Evolutionary conservation across 2,329 filamentous ascomycete genomes (phyloP).

Genomic region (Piedraia hortae): DNA sequence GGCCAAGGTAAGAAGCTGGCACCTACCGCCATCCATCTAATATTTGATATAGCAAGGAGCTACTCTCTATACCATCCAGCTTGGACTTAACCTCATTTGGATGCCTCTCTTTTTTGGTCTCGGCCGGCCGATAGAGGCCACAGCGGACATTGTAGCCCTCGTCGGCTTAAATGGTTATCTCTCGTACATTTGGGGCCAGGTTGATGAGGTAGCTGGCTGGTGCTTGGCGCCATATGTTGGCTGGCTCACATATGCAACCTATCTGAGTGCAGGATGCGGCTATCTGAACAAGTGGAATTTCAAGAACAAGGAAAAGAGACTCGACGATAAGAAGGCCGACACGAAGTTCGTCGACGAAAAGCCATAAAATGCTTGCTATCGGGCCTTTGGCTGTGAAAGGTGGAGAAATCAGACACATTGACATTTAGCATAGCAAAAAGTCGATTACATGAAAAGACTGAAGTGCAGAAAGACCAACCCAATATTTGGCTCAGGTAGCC

Average conservation of each 20-base stretch:
- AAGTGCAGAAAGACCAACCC: too few species aligned
- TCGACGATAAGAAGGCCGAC: slow-evolving; percentile 1
- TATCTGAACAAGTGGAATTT: slow-evolving; percentile 18
- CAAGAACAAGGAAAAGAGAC: slow-evolving; percentile 6
- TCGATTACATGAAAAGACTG: too few species aligned
- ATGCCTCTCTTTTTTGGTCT: slow-evolving; percentile 81
- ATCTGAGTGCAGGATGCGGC: slow-evolving; percentile 32
- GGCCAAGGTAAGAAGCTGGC: slow-evolving; percentile 23
- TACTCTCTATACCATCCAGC: slow-evolving; percentile 62
- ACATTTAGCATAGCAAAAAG: too few species aligned
- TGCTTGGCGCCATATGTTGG: slow-evolving; percentile 54
- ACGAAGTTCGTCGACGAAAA: slow-evolving; percentile 3
- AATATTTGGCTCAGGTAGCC: too few species aligned
- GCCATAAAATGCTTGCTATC: too few species aligned
- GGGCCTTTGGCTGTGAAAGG: too few species aligned
- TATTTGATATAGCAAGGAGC: slow-evolving; percentile 25
- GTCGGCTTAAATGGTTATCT: slow-evolving; percentile 46
- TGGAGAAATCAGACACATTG: too few species aligned
- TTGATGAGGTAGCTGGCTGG: slow-evolving; percentile 47
- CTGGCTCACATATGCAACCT: slow-evolving; percentile 73
- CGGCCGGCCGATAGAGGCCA: slow-evolving; percentile 44
- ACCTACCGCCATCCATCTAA: not conserved
- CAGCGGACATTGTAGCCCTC: slow-evolving; percentile 46
- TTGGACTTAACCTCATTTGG: slow-evolving; percentile 64
- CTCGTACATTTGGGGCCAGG: slow-evolving; percentile 44